phyloP scores from a whole-genome alignment of 2,329 filamentous ascomycete species.

The Calonectria ilicicola region DNA sequence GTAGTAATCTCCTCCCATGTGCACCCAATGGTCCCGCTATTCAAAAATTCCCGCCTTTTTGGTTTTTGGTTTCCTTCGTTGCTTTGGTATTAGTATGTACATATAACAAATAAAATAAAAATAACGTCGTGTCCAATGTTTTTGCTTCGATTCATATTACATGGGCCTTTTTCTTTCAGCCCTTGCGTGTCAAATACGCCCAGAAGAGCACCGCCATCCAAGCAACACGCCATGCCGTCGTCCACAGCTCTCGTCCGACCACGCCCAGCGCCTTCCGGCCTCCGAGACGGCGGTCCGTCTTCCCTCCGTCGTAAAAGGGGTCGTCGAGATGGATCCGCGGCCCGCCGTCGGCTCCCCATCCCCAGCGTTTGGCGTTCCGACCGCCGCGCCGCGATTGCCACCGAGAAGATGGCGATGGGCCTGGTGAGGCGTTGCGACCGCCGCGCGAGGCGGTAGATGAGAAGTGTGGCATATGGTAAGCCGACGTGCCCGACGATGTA shows the following conservation, averaged over 20 bases:
- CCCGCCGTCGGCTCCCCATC: slow-evolving; percentile 57
- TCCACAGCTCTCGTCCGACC: slow-evolving; percentile 71
- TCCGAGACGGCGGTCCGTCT: slow-evolving; percentile 38
- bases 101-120: slow-evolving; percentile 1
- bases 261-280: slow-evolving; percentile 53
- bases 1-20: background rate
- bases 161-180: slow-evolving; percentile 52
- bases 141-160: slow-evolving; percentile 12
- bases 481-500: slow-evolving; percentile 40
- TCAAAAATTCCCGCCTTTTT: slow-evolving; percentile 5
- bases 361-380: slow-evolving; percentile 50
- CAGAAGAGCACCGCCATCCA: slow-evolving; percentile 75
- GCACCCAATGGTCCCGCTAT: background rate
- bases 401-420: slow-evolving; percentile 28
- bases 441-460: slow-evolving; percentile 36
- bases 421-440: slow-evolving; percentile 35
- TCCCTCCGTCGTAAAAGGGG: slow-evolving; percentile 58
- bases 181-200: slow-evolving; percentile 73
- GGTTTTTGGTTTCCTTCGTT: background rate
- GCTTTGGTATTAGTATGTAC: slow-evolving; percentile 21
- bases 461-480: slow-evolving; percentile 38
- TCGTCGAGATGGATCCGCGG: slow-evolving; percentile 67
- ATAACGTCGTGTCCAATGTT: background rate
- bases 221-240: slow-evolving; percentile 70
- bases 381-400: slow-evolving; percentile 44